Percentiles rank a stretch among this genome's conserved stretches.
These are phyloP conservation scores for Globisporangium nodosum DNA, from an alignment of 352 stramenopile genomes.

Conservation along the genomic window DNA sequence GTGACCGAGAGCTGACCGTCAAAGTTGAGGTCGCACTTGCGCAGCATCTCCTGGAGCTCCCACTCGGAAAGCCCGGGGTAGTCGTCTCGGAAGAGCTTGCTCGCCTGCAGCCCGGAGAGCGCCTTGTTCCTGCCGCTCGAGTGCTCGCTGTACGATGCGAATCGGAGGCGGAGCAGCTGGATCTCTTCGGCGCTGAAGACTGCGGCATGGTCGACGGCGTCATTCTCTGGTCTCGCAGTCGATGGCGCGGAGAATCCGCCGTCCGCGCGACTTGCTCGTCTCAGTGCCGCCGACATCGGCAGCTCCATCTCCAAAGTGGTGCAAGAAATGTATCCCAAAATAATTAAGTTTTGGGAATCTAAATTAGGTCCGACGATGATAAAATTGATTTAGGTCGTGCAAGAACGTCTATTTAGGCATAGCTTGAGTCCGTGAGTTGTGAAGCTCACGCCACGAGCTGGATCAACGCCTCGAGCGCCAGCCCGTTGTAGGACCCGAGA, in stretches of 20 bases:
- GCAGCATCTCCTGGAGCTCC: conserved; percentile 53
- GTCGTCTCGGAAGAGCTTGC: conserved; percentile 59
- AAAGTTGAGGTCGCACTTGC: conserved; percentile 51
- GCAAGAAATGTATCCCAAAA: no score
- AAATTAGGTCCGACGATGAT: no score
- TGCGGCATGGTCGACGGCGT: conserved; percentile 17
- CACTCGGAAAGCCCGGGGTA: conserved; percentile 56
- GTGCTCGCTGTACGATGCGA: conserved; percentile 17
- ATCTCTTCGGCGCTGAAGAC: conserved; percentile 52
- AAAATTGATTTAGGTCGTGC: no score
- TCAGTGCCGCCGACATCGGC: no score
- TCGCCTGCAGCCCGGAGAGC: conserved; percentile 33
- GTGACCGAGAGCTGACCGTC: conserved; percentile 48
- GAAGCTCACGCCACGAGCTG: conserved; percentile 27
- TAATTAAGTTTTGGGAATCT: no score
- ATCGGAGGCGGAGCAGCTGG: conserved; percentile 40
- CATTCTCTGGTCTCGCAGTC: background rate
- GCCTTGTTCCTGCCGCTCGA: conserved; percentile 7
- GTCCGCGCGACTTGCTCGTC: background rate
- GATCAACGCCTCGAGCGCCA: conserved; percentile 62
- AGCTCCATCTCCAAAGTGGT: background rate
- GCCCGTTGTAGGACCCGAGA: conserved; percentile 66
- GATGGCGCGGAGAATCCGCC: no score
- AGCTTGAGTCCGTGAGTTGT: background rate
- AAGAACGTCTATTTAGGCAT: no score